Conservation (phyloP, 2,329 filamentous ascomycete genomes). For the Exophiala sideris region DNA sequence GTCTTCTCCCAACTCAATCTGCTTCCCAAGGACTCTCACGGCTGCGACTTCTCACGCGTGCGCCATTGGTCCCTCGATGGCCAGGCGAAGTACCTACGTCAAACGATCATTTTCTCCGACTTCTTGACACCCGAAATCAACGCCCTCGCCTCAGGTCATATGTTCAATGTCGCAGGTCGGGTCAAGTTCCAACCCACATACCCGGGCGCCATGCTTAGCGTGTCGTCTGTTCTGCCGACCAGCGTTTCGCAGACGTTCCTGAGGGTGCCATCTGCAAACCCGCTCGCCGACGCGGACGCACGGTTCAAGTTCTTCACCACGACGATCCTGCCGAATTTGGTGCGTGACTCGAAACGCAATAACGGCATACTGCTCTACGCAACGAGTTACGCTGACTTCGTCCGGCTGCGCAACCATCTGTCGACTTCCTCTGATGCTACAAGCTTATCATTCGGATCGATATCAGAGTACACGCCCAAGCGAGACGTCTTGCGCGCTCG, state of each 20-base stretch:
- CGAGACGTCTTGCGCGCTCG: slow-evolving; percentile 78
- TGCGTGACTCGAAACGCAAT: slow-evolving; percentile 63
- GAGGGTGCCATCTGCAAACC: slow-evolving; percentile 69
- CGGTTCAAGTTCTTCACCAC: slow-evolving; percentile 89
- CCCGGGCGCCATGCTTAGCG: slow-evolving; percentile 67
- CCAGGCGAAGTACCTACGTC: slow-evolving; percentile 74
- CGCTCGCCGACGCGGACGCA: slow-evolving; percentile 75
- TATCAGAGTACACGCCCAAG: slow-evolving; percentile 82
- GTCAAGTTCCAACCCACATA: slow-evolving; percentile 69
- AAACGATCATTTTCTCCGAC: slow-evolving; percentile 76
- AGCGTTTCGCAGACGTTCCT: slow-evolving; percentile 84
- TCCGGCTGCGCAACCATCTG: slow-evolving; percentile 89
- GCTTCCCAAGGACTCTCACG: slow-evolving; percentile 84
- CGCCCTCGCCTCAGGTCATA: slow-evolving; percentile 69
- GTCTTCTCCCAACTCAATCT: slow-evolving; percentile 89
- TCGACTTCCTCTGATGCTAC: slow-evolving; percentile 61
- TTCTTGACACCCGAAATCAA: slow-evolving; percentile 89
- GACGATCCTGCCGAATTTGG: slow-evolving; percentile 71
- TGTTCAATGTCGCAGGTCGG: slow-evolving; percentile 78
- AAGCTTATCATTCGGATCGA: slow-evolving; percentile 69
- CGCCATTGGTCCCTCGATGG: slow-evolving; percentile 90
- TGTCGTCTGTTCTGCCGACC: slow-evolving; percentile 52
- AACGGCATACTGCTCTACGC: slow-evolving; percentile 82
- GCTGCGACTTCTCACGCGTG: slow-evolving; percentile 89
- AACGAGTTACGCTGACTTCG: slow-evolving; percentile 91